Evolutionary conservation across 345 rosid genomes (phyloP).

Genomic region (Hibiscus syriacus): DNA sequence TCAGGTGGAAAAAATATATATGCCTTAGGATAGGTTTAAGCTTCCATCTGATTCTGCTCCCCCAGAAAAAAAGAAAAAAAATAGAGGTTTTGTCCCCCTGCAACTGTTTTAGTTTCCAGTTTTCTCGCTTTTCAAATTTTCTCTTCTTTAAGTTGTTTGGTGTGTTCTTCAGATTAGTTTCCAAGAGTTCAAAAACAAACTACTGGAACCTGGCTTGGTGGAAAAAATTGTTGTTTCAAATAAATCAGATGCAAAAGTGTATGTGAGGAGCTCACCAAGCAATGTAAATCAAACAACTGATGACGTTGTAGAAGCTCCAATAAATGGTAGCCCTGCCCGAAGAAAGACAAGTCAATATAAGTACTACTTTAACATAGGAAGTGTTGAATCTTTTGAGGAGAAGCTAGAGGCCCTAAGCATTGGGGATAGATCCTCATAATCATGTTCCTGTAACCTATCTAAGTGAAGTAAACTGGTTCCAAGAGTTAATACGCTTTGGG

Average conservation of each 20-base stretch:
- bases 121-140: background rate
- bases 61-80: background rate
- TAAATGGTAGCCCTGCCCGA: conserved; percentile 13
- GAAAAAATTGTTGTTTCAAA: conserved; percentile 41
- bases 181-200: conserved; percentile 53
- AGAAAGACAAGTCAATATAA: conserved; percentile 26
- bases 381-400: conserved; percentile 49
- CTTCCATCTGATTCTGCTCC: background rate
- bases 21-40: background rate
- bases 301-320: conserved; percentile 19
- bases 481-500: conserved; percentile 31
- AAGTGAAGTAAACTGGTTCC: conserved; percentile 32
- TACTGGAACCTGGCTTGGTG: conserved; percentile 46
- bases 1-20: background rate
- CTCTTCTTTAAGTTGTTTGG: conserved; percentile 3
- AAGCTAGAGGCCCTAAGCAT: conserved; percentile 44
- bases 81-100: background rate
- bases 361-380: conserved; percentile 36
- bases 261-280: conserved; percentile 19
- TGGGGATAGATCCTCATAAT: conserved; percentile 39
- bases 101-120: background rate
- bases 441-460: conserved; percentile 34
- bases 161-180: conserved; percentile 37
- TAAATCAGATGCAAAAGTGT: conserved; percentile 47
- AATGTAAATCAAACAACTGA: conserved; percentile 16